phyloP scores from a whole-genome alignment of 192 early-diverging fungal genomes.

The Coemansia furcata region DNA sequence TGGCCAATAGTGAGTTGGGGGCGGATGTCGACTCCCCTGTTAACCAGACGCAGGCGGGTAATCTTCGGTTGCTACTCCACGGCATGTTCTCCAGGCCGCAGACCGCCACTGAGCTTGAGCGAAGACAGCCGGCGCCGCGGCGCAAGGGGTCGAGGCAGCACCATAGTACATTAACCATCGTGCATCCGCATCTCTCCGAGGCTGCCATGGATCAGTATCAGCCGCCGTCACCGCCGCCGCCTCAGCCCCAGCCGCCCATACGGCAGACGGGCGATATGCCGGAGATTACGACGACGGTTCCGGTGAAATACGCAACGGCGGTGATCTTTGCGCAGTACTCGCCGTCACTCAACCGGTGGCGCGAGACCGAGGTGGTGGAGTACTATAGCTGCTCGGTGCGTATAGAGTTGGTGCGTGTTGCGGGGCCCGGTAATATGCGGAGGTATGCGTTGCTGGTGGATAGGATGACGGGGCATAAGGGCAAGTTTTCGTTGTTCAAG shows the following conservation, averaged over 20 bases:
- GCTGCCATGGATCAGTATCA: not conserved
- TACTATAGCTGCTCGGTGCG: conserved; percentile 51
- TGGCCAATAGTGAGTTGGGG: too few species aligned
- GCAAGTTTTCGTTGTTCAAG: conserved; percentile 35
- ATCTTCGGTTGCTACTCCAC: not conserved
- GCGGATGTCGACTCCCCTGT: not conserved
- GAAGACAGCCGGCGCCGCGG: not conserved
- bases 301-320: conserved; percentile 27
- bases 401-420: conserved; percentile 39
- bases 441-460: conserved; percentile 39
- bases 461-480: conserved; percentile 43
- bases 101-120: not conserved
- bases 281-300: conserved; percentile 15
- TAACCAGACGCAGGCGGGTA: not conserved
- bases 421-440: not conserved
- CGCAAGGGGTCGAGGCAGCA: not conserved
- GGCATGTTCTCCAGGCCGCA: not conserved
- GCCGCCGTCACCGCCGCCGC: not conserved
- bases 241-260: not conserved
- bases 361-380: conserved; percentile 48
- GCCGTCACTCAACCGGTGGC: conserved; percentile 39
- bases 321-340: conserved; percentile 48
- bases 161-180: conserved; percentile 4
- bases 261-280: not conserved
- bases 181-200: conserved; percentile 13